Base-by-base conservation (phyloP, 208 protist species). In the Tritrichomonas foetus region DNA sequence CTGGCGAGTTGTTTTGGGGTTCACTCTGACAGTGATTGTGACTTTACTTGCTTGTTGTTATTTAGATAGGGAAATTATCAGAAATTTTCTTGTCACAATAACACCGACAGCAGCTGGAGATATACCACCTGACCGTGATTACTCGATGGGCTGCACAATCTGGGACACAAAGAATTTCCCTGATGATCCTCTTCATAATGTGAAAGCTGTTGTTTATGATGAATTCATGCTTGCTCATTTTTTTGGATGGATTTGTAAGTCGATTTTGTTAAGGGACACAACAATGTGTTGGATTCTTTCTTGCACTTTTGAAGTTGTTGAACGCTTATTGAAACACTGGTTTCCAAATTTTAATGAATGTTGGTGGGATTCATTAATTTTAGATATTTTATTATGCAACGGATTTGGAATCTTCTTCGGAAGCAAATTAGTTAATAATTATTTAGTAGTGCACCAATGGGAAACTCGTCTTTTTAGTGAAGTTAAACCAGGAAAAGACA, bases 351-450 rank as follows among this genome's bases (percentile, higher is more conserved):
- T 95, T 47, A 55, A 69, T 33, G 95, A 95, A 80, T 95, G 95
- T 57, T 95, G 95, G 95, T 95, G 94, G 93, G 95, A 95, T 55
- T n/a, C 61, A 9, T 47, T 92, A 22, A 93, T 95, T 64, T 64
- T 95, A 8, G 95, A 95, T 89, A 78, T 95, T 66, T 41, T 95
- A 27, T 16, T 92, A 30, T 95, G 95, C n/a, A 95, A 95, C 57
- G 93, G 49, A 3, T 1, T 95, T 39, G 95, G 95, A 36, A 95
- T 95, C 25, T 89, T 66, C 33, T 36, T 95, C 27, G 95, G 95
- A 39, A 93, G 89, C 27, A 94, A 80, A 30, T 80, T 94, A 30
- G 92, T 69, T 5, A 49, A 50, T 3, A 36, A 93, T 20, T 95
- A 94, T 72, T 50, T 95, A 20, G 39, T 44, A 16, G 41, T 95